A percentile compares a stretch with the other conserved stretches of the same genome.
Conservation (phyloP, 2,329 filamentous ascomycete genomes). For the Monosporascus ibericus region DNA sequence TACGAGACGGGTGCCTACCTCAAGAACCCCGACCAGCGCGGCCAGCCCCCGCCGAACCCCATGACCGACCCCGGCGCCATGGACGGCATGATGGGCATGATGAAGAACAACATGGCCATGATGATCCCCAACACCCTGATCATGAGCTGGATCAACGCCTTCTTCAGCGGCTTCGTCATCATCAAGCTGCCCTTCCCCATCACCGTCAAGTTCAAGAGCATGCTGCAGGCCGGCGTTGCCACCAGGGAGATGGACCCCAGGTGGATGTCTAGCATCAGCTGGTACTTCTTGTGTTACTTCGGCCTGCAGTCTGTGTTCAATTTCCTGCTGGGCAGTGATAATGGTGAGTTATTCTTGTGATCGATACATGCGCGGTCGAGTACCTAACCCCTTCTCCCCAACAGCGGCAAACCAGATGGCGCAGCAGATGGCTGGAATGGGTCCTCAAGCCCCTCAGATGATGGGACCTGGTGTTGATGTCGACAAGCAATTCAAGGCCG, state of each 20-base stretch:
- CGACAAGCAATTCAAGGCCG: constrained; percentile 87
- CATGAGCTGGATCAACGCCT: constrained; percentile 99
- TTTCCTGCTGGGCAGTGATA: constrained; percentile 92
- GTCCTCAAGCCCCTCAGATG: constrained; percentile 63
- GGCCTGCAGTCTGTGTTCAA: constrained; percentile 96
- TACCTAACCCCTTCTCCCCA: constrained; percentile 21
- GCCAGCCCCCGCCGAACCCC: constrained; percentile 85
- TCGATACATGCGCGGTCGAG: constrained; percentile 8
- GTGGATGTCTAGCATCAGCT: constrained; percentile 98
- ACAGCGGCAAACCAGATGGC: constrained; percentile 85
- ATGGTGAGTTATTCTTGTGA: constrained; percentile 56
- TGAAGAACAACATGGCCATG: constrained; percentile 99
- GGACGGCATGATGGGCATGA: constrained; percentile 99
- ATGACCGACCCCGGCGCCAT: constrained; percentile 93
- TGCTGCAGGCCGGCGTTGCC: constrained; percentile 95
- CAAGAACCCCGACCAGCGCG: constrained; percentile 80
- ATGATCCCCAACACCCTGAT: constrained; percentile 98
- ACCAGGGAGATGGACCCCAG: constrained; percentile 94
- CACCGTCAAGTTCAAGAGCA: constrained; percentile 98
- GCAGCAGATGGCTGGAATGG: constrained; percentile 74
- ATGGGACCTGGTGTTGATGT: constrained; percentile 92
- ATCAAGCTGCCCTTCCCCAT: constrained; percentile 97
- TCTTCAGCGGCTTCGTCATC: constrained; percentile 97
- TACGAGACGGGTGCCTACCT: constrained; percentile 84
- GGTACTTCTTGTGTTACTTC: constrained; percentile 98